Percentiles rank a stretch among this genome's conserved stretches.
These are phyloP conservation scores for Saccharomyces hybrid DNA, from an alignment of 1,139 yeast genomes.

Conservation along the genomic window DNA sequence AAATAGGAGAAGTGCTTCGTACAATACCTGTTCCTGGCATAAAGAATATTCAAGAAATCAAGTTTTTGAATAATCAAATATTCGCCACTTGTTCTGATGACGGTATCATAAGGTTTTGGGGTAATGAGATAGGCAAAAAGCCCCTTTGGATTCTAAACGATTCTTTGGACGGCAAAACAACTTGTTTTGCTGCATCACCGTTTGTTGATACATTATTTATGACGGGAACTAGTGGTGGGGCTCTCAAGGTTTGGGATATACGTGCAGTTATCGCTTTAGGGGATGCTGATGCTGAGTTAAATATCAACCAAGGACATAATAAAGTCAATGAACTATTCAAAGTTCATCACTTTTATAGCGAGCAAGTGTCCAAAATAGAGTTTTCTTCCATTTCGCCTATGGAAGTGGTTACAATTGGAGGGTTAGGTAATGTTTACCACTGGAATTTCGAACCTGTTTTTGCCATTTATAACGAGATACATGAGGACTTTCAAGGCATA, in stretches of 20 bases:
- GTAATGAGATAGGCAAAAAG: slow-evolving; percentile 15
- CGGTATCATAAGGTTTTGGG: slow-evolving; percentile 24
- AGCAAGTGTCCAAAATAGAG: slow-evolving; percentile 21
- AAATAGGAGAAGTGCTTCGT: slow-evolving; percentile 18
- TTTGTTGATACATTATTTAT: slow-evolving; percentile 22
- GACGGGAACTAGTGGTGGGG: slow-evolving; percentile 26
- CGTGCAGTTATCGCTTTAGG: slow-evolving; percentile 16
- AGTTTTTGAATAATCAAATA: slow-evolving; percentile 20
- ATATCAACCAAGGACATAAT: not conserved
- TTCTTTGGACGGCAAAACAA: slow-evolving; percentile 16
- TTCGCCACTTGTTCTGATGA: slow-evolving; percentile 24
- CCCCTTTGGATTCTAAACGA: slow-evolving; percentile 17
- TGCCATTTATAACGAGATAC: not conserved
- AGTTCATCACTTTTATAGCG: slow-evolving; percentile 21
- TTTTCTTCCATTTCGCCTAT: slow-evolving; percentile 22
- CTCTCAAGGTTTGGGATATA: slow-evolving; percentile 29
- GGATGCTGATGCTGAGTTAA: slow-evolving; percentile 9
- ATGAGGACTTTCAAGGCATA: not conserved
- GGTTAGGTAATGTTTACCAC: slow-evolving; percentile 28
- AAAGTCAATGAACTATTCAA: slow-evolving; percentile 13
- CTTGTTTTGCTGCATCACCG: slow-evolving; percentile 19
- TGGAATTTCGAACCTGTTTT: slow-evolving; percentile 25
- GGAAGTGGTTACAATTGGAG: slow-evolving; percentile 25
- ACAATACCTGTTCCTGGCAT: slow-evolving; percentile 14
- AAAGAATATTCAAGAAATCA: slow-evolving; percentile 16